Evolutionary conservation across 352 stramenopile genomes (phyloP).

Genomic region (Phytophthora citrophthora): DNA sequence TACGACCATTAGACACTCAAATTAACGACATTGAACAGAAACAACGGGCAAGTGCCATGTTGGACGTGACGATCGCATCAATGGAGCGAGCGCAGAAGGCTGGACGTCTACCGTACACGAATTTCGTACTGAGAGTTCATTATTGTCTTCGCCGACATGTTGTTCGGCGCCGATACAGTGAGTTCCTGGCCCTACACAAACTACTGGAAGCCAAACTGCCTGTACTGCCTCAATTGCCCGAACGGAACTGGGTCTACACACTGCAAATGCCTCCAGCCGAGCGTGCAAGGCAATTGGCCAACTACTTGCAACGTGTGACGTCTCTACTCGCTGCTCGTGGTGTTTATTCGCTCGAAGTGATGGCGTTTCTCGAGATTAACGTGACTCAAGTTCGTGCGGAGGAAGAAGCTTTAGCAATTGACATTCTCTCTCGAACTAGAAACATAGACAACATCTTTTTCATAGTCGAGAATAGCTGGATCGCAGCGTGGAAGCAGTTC

Average conservation of each 20-base stretch:
- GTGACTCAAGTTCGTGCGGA: slow-evolving; percentile 51
- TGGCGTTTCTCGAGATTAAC: slow-evolving; percentile 76
- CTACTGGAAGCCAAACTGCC: slow-evolving; percentile 53
- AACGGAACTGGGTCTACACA: slow-evolving; percentile 55
- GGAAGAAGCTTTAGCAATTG: slow-evolving; percentile 62
- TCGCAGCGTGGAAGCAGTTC: slow-evolving; percentile 60
- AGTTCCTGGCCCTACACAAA: slow-evolving; percentile 60
- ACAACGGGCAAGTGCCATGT: slow-evolving; percentile 59
- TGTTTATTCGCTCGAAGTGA: slow-evolving; percentile 70
- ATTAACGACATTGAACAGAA: slow-evolving; percentile 17
- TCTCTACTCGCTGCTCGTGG: slow-evolving; percentile 54
- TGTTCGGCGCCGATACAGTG: slow-evolving; percentile 68
- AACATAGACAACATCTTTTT: slow-evolving; percentile 37
- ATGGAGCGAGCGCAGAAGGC: slow-evolving; percentile 70
- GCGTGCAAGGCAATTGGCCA: slow-evolving; percentile 39
- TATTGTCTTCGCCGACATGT: slow-evolving; percentile 76
- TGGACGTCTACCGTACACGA: slow-evolving; percentile 68
- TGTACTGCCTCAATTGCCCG: slow-evolving; percentile 57
- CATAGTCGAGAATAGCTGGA: slow-evolving; percentile 45
- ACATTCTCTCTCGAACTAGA: slow-evolving; percentile 37
- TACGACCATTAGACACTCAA: slow-evolving; percentile 52
- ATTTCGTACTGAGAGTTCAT: slow-evolving; percentile 76
- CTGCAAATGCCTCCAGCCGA: slow-evolving; percentile 39
- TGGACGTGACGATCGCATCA: slow-evolving; percentile 63
- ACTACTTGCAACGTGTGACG: slow-evolving; percentile 64